A percentile compares a stretch with the other conserved stretches of the same genome.
Evolutionary conservation across 2,329 filamentous ascomycete species (phyloP).

Genomic region (Dryadomyces quercivorus): DNA sequence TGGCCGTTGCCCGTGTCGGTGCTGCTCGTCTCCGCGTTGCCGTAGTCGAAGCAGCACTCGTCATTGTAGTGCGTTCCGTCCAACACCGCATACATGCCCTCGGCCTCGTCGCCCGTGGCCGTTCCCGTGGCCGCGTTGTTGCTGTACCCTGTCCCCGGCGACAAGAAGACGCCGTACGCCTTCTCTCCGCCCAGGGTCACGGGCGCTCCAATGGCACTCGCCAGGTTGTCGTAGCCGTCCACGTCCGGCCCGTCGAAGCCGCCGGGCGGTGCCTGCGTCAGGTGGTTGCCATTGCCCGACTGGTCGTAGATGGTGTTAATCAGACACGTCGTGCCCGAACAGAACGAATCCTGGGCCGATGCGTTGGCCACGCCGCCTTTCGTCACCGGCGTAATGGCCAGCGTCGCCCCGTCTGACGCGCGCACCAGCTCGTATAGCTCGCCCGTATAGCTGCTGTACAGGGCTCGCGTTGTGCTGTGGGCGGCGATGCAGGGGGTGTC

Average conservation of each 20-base stretch:
- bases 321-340: constrained; percentile 45
- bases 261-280: constrained; percentile 48
- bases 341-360: constrained; percentile 48
- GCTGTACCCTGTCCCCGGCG: constrained; percentile 50
- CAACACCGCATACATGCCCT: constrained; percentile 49
- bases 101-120: constrained; percentile 39
- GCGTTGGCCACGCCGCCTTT: constrained; percentile 52
- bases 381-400: constrained; percentile 11
- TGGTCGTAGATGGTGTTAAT: constrained; percentile 57
- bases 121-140: constrained; percentile 40
- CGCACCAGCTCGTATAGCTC: constrained; percentile 49
- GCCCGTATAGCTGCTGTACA: constrained; percentile 41
- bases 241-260: constrained; percentile 42
- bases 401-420: constrained; percentile 22
- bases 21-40: constrained; percentile 41
- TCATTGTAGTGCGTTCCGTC: constrained; percentile 49
- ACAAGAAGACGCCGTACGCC: constrained; percentile 51
- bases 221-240: constrained; percentile 47
- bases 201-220: constrained; percentile 46
- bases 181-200: constrained; percentile 48
- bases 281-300: constrained; percentile 47
- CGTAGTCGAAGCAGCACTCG: constrained; percentile 45
- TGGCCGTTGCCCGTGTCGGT: constrained; percentile 47
- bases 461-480: constrained; percentile 51
- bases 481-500: constrained; percentile 52